Conservation (phyloP, 768 basidiomycete genomes). For the Lactifluus piperatus region DNA sequence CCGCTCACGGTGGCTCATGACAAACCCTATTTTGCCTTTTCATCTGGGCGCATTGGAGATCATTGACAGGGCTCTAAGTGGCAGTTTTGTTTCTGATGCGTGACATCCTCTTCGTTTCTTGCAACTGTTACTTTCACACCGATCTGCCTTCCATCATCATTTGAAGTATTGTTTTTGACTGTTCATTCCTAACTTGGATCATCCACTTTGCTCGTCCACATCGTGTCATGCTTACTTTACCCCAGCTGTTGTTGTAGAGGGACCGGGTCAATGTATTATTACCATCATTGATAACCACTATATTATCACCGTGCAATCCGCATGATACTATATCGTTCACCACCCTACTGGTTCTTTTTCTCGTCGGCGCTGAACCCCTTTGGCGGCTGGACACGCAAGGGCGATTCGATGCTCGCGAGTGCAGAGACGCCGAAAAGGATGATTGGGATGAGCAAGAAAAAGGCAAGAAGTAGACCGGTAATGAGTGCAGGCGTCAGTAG, state of each 20-base stretch:
- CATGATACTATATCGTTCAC: background rate
- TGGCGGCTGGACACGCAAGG: constrained; percentile 51
- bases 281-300: constrained; percentile 16
- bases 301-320: constrained; percentile 10
- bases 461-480: constrained; percentile 47
- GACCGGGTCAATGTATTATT: constrained; percentile 13
- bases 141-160: background rate
- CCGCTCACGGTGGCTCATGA: constrained; percentile 35
- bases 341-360: constrained; percentile 59
- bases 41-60: constrained; percentile 66
- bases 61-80: constrained; percentile 39
- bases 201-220: constrained; percentile 4
- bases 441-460: constrained; percentile 63
- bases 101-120: too few relatives aligned
- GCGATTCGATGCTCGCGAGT: constrained; percentile 66
- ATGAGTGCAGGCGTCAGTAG: constrained; percentile 72
- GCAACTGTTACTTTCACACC: too few relatives aligned
- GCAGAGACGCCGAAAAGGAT: constrained; percentile 55
- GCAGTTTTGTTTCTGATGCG: constrained; percentile 24
- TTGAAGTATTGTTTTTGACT: background rate
- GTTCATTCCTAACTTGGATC: constrained; percentile 11
- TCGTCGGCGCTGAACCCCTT: constrained; percentile 61
- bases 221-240: constrained; percentile 14
- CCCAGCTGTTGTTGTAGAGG: constrained; percentile 15
- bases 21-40: constrained; percentile 52